Conservation (phyloP, 345 rosid genomes). For the Bruguiera sexangula region DNA sequence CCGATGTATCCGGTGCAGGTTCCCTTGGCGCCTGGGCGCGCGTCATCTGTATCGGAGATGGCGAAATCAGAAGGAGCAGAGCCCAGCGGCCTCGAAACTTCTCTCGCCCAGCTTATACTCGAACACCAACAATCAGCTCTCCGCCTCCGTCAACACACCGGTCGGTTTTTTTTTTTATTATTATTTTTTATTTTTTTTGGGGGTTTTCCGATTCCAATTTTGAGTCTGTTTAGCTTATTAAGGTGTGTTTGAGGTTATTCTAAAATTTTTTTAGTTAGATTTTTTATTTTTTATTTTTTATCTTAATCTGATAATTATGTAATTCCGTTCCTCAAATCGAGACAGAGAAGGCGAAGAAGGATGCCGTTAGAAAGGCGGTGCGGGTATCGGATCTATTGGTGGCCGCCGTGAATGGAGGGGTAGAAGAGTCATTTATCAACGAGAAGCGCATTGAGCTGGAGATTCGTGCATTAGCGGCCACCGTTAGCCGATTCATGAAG, state of each 20-base stretch:
- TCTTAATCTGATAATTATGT: no score
- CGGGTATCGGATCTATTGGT: conserved; percentile 68
- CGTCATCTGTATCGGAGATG: conserved; percentile 2
- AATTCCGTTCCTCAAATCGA: no score
- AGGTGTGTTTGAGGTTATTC: neutral
- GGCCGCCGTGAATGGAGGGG: conserved; percentile 81
- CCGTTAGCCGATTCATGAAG: conserved; percentile 58
- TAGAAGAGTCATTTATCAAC: conserved; percentile 63
- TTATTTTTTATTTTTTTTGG: no score
- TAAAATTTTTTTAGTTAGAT: neutral
- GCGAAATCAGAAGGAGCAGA: conserved; percentile 16
- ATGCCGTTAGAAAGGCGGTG: conserved; percentile 56
- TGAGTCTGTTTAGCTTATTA: no score
- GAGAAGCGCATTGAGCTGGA: conserved; percentile 83
- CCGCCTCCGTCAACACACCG: conserved; percentile 61
- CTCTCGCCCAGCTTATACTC: conserved; percentile 54
- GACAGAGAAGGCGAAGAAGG: conserved; percentile 70
- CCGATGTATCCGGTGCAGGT: conserved; percentile 9
- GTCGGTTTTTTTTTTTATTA: conserved; percentile 13
- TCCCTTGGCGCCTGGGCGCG: conserved; percentile 3
- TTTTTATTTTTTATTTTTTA: neutral
- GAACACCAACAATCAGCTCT: conserved; percentile 57
- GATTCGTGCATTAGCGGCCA: conserved; percentile 57
- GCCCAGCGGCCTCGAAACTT: conserved; percentile 44
- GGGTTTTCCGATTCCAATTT: no score